A percentile compares a stretch with the other conserved stretches of the same genome.
phyloP scores from a whole-genome alignment of 2,329 filamentous ascomycete species.

The Trichoderma aggressivum region DNA sequence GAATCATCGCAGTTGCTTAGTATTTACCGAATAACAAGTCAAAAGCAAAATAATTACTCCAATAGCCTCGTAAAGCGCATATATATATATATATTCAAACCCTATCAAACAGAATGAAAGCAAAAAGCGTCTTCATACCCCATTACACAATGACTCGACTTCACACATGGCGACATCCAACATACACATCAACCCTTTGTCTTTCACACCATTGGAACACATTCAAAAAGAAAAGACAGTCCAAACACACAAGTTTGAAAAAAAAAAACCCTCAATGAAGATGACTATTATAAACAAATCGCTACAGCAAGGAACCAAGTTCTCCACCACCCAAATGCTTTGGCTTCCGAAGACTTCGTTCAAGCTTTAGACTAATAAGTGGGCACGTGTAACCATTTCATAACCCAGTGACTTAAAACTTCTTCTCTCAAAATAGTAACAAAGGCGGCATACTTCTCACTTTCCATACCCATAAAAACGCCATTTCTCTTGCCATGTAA shows the following conservation, averaged over 20 bases:
- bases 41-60: background rate
- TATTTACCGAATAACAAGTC: background rate
- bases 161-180: background rate
- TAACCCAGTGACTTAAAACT: constrained; percentile 3
- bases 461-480: constrained; percentile 13
- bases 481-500: constrained; percentile 13
- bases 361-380: background rate
- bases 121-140: background rate
- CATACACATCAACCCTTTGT: background rate
- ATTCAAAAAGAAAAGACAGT: background rate
- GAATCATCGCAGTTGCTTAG: background rate
- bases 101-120: background rate
- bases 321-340: background rate
- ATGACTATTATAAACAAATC: constrained; percentile 2
- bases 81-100: background rate
- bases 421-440: constrained; percentile 3
- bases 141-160: background rate
- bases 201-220: background rate
- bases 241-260: background rate
- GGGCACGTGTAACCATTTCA: constrained; percentile 1
- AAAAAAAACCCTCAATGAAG: background rate
- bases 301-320: background rate
- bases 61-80: background rate
- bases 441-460: background rate
- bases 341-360: background rate